Conservation (phyloP, 768 basidiomycete genomes). For the Naematelia aurantialba region DNA sequence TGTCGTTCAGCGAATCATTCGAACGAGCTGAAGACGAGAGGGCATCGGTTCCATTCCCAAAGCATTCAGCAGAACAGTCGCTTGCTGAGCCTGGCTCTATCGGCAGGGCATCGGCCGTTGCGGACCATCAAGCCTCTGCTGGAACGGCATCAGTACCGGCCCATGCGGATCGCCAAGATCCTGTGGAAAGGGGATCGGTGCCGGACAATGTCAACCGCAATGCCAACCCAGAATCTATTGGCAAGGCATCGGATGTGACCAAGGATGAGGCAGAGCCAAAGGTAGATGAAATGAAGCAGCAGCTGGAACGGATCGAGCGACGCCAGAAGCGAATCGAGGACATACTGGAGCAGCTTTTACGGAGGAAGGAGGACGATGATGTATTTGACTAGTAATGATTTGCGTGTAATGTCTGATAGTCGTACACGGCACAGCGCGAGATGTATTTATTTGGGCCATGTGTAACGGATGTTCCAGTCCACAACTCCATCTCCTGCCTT, state of each 20-base stretch:
- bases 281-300: conserved; percentile 5
- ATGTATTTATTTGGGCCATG: conserved; percentile 5
- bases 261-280: not conserved
- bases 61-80: not conserved
- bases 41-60: not conserved
- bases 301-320: conserved; percentile 38
- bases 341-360: conserved; percentile 31
- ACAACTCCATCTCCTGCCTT: too few relatives aligned
- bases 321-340: conserved; percentile 44
- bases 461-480: too few relatives aligned
- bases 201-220: not conserved
- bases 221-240: conserved; percentile 11
- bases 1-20: conserved; percentile 1
- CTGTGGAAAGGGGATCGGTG: not conserved
- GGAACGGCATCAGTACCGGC: not conserved
- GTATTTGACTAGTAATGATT: not conserved
- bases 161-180: not conserved
- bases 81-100: not conserved
- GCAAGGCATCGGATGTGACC: conserved; percentile 34
- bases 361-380: conserved; percentile 21
- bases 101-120: not conserved
- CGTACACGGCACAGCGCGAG: conserved; percentile 27
- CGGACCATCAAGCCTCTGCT: not conserved
- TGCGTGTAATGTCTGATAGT: too few relatives aligned
- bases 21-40: conserved; percentile 12